Conservation (phyloP, 2,329 filamentous ascomycete species). For the Endothia cerciana region DNA sequence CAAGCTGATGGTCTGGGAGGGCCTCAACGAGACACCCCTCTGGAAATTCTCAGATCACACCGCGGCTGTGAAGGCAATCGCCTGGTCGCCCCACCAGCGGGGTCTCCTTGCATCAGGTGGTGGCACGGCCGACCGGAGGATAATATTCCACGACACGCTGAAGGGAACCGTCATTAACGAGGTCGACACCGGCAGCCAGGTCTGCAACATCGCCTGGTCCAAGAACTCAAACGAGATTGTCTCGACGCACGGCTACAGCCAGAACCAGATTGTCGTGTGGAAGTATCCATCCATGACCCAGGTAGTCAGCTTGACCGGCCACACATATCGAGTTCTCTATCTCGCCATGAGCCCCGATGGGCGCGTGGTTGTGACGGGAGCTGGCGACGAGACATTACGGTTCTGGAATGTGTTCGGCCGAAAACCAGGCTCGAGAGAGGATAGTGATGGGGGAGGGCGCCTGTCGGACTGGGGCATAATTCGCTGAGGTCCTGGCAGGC, state of each 20-base stretch:
- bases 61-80: slow-evolving; percentile 95
- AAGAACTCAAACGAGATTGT: slow-evolving; percentile 98
- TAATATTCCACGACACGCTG: slow-evolving; percentile 97
- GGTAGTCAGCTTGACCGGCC: slow-evolving; percentile 90
- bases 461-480: slow-evolving; percentile 85
- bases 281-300: slow-evolving; percentile 99
- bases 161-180: slow-evolving; percentile 82
- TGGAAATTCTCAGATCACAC: slow-evolving; percentile 96
- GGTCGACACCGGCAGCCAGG: slow-evolving; percentile 94
- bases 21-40: slow-evolving; percentile 85
- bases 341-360: slow-evolving; percentile 97
- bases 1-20: slow-evolving; percentile 98
- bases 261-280: slow-evolving; percentile 99
- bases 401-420: slow-evolving; percentile 98
- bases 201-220: slow-evolving; percentile 98
- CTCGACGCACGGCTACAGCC: slow-evolving; percentile 93
- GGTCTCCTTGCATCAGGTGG: slow-evolving; percentile 94
- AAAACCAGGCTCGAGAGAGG: slow-evolving; percentile 72
- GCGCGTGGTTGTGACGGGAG: slow-evolving; percentile 89
- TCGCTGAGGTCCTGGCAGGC: slow-evolving; percentile 48
- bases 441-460: slow-evolving; percentile 62
- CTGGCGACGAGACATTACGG: slow-evolving; percentile 90
- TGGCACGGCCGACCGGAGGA: slow-evolving; percentile 91
- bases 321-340: slow-evolving; percentile 95
- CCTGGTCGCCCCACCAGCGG: slow-evolving; percentile 96